phyloP scores from a whole-genome alignment of 805 yeast genomes.

The Teunomyces tritomae region DNA sequence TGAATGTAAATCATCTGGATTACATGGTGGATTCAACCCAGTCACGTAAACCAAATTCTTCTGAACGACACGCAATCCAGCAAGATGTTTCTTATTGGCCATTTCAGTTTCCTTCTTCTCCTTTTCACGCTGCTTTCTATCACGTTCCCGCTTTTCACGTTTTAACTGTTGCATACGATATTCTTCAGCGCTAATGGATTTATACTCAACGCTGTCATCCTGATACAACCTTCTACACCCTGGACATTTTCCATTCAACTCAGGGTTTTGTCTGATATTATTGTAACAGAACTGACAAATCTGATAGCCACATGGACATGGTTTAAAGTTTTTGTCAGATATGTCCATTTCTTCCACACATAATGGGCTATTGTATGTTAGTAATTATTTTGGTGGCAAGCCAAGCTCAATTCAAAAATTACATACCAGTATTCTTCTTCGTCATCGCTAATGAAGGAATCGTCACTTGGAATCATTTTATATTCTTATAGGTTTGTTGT shows the following conservation, averaged over 20 bases:
- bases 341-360: conserved; percentile 98
- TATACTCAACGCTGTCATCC: conserved; percentile 89
- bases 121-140: conserved; percentile 80
- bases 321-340: conserved; percentile 92
- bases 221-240: conserved; percentile 94
- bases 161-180: conserved; percentile 77
- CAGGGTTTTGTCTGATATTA: conserved; percentile 93
- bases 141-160: conserved; percentile 77
- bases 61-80: conserved; percentile 98
- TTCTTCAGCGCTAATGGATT: conserved; percentile 80
- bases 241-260: conserved; percentile 93
- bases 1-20: conserved; percentile 78
- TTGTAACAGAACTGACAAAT: conserved; percentile 98
- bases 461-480: conserved; percentile 38
- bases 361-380: conserved; percentile 59
- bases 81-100: conserved; percentile 80
- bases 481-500: not conserved
- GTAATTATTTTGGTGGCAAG: conserved; percentile 10
- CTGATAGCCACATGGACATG: conserved; percentile 99
- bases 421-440: conserved; percentile 73
- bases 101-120: conserved; percentile 89
- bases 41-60: conserved; percentile 95
- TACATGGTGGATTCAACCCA: conserved; percentile 84
- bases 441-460: conserved; percentile 69
- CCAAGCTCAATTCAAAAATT: not conserved